Conservation (phyloP, 1,284 basidiomycete genomes). For the Ceratobasidium sp. region DNA sequence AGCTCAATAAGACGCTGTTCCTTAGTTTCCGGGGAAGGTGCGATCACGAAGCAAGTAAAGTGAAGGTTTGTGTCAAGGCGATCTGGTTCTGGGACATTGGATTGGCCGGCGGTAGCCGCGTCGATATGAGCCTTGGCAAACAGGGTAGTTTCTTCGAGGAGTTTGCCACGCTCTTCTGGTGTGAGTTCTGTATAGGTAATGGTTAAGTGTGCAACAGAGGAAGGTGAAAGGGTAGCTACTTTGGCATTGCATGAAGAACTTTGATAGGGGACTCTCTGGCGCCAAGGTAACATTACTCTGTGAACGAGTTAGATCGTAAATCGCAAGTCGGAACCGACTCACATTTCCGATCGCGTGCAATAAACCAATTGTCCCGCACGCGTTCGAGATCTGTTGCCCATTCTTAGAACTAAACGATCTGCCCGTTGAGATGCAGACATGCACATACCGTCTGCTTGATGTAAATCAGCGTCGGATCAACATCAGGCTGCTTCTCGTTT, state of each 20-base stretch:
- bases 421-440: background rate
- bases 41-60: slow-evolving; percentile 85
- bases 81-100: slow-evolving; percentile 51
- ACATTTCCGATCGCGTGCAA: slow-evolving; percentile 84
- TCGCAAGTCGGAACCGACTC: slow-evolving; percentile 50
- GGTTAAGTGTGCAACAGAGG: slow-evolving; percentile 50
- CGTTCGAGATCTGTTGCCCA: slow-evolving; percentile 76
- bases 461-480: slow-evolving; percentile 74
- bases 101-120: slow-evolving; percentile 75
- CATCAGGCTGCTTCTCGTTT: slow-evolving; percentile 59
- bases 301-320: background rate
- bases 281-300: slow-evolving; percentile 65
- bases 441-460: slow-evolving; percentile 77
- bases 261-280: slow-evolving; percentile 67
- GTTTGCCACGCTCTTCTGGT: slow-evolving; percentile 75
- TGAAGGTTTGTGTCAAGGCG: slow-evolving; percentile 77
- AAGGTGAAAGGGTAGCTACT: slow-evolving; percentile 55
- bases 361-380: slow-evolving; percentile 89
- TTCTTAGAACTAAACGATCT: background rate
- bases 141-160: slow-evolving; percentile 77
- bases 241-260: slow-evolving; percentile 72
- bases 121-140: slow-evolving; percentile 80
- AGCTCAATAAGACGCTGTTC: slow-evolving; percentile 76
- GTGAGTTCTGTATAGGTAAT: slow-evolving; percentile 62
- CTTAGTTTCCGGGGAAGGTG: slow-evolving; percentile 60